Evolutionary conservation across 208 protist species (phyloP).

Genomic region (Leptomonas seymouri): DNA sequence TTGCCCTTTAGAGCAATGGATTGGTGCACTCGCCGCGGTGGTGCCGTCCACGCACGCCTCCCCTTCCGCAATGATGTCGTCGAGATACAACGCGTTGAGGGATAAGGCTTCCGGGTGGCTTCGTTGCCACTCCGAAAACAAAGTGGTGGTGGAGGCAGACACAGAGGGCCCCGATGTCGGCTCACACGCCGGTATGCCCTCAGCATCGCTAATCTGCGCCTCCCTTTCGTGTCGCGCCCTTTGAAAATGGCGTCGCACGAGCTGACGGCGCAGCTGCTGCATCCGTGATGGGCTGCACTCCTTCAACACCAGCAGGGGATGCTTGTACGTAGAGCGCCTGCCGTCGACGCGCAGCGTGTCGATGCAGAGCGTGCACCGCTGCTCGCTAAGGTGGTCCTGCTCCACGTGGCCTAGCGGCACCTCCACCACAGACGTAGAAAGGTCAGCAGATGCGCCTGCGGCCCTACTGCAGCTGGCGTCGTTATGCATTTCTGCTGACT

Average conservation of each 20-base stretch:
- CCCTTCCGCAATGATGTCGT: slow-evolving; percentile 1
- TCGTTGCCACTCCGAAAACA: slow-evolving; percentile 61
- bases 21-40: not conserved
- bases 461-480: no score
- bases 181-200: not conserved
- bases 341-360: slow-evolving; percentile 62
- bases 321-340: slow-evolving; percentile 32
- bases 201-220: not conserved
- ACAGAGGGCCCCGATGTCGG: not conserved
- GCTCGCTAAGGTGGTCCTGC: slow-evolving; percentile 45
- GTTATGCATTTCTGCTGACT: no score
- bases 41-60: not conserved
- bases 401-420: slow-evolving; percentile 61
- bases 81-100: slow-evolving; percentile 43
- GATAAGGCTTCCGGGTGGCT: slow-evolving; percentile 55
- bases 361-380: slow-evolving; percentile 65
- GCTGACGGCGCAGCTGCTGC: slow-evolving; percentile 5
- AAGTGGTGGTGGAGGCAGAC: not conserved
- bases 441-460: no score
- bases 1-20: not conserved
- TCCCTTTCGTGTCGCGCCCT: not conserved
- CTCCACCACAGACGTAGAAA: slow-evolving; percentile 15
- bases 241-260: not conserved
- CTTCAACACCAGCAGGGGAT: slow-evolving; percentile 55
- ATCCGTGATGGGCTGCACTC: slow-evolving; percentile 19